phyloP scores from a whole-genome alignment of 208 protist species.

The Novymonas esmeraldas region DNA sequence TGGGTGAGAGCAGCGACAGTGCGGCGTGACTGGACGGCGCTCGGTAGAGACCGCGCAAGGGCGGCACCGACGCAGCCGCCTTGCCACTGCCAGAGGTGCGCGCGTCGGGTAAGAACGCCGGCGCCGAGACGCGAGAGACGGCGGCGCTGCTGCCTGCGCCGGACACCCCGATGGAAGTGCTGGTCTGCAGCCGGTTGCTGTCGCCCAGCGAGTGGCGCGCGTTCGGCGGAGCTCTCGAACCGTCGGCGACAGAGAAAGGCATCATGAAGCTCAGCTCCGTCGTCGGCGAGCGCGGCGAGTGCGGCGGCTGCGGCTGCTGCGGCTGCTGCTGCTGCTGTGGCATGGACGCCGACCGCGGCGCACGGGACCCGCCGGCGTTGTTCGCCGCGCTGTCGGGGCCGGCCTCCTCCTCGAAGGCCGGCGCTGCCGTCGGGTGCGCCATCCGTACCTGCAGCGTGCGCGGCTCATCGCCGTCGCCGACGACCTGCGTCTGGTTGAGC shows the following conservation, averaged over 20 bases:
- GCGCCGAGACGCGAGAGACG: not conserved
- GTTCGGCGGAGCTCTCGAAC: not conserved
- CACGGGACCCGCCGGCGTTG: not conserved
- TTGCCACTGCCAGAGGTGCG: not conserved
- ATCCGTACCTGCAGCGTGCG: conserved; percentile 29
- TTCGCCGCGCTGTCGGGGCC: not conserved
- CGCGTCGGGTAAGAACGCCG: not conserved
- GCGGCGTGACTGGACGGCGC: not conserved
- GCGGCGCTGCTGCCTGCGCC: not conserved
- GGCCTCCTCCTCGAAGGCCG: conserved; percentile 23
- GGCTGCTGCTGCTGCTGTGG: conserved; percentile 3
- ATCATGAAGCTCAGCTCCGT: not conserved
- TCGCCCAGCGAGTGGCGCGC: not conserved
- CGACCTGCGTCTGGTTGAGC: conserved; percentile 25
- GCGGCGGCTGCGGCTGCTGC: not conserved
- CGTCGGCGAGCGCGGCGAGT: not conserved
- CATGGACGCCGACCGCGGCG: not conserved
- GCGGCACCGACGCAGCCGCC: not conserved
- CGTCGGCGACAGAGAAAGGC: not conserved
- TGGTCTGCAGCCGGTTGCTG: conserved; percentile 7
- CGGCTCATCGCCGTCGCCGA: conserved; percentile 13
- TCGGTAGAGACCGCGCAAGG: conserved; percentile 1
- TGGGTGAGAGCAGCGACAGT: not conserved
- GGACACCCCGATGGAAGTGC: conserved; percentile 1
- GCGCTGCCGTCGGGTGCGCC: conserved; percentile 24